Evolutionary conservation across 768 basidiomycete species (phyloP), one percentile per base, ranked within the genome.

Genomic region (Lentinula boryana): DNA sequence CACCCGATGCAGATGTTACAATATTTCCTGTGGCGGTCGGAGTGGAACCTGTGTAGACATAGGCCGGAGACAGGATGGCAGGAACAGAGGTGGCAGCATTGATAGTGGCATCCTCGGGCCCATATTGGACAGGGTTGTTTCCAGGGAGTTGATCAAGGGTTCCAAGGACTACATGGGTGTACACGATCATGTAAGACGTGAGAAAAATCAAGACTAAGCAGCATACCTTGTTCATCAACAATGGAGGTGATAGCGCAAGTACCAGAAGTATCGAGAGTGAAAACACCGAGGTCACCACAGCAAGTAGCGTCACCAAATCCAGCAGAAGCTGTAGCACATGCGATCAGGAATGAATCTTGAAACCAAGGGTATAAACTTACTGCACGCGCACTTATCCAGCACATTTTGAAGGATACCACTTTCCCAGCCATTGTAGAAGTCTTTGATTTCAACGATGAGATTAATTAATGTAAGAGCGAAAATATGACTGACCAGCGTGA

Each of bases 351-450:
- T 23, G 46, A 32, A 48, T 6, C 31, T 41, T 10, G 27, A 32
- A 16, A 32, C 23, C 8, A 31, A 10, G 15, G 23, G 21, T 15
- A 18, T n/a, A 36, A 18, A 60, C 58, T 31, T 51, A 66, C 61
- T 74, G 70, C 82, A 84, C 63, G 78, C 67, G 62, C 83, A 84
- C 13, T 76, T 70, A 67, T 85, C 79, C 15, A 87, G 75, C 21
- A 83, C 85, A 3, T 74, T 76, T 60, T 80, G 77, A 1, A 88
- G 75, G 36, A 85, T 76, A 54, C 79, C 80, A 1, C 67, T 63
- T 51, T 84, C 80, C 87, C 87, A 89, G 15, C 87, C 85, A 63
- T 84, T 84, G 57, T 80, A 70, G 70, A 80, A 85, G 64, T 85
- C 81, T 79, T 59, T 43, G 38, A 43, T 35, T 41, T 8, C 7